These are phyloP conservation scores for Bjerkandera adusta DNA, from an alignment of 1,284 basidiomycete species.

Conservation along the genomic window DNA sequence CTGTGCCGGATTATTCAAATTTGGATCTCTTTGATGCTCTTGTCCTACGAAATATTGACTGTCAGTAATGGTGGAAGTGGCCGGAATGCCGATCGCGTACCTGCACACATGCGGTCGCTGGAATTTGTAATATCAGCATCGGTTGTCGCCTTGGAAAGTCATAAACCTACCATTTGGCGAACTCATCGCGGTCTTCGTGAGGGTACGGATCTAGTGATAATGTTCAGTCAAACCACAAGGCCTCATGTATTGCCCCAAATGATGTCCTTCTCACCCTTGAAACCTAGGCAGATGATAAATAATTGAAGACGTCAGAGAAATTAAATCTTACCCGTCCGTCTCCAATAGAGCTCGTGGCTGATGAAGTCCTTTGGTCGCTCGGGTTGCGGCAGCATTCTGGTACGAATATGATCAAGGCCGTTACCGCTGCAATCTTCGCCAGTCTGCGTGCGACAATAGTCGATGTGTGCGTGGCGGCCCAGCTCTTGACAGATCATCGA, in stretches of 20 bases:
- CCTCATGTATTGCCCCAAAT: background rate
- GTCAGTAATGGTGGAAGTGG: background rate
- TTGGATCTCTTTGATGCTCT: constrained; percentile 44
- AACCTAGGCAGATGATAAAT: constrained; percentile 18
- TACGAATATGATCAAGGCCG: constrained; percentile 46
- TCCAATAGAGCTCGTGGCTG: constrained; percentile 56
- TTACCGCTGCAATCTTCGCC: constrained; percentile 36
- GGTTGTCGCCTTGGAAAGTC: background rate
- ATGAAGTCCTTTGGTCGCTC: constrained; percentile 50
- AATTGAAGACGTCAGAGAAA: background rate
- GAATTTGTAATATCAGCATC: background rate
- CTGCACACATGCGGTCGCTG: constrained; percentile 56
- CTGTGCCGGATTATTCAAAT: constrained; percentile 35
- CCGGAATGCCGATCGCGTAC: constrained; percentile 29
- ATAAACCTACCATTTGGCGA: constrained; percentile 51
- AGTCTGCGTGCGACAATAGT: constrained; percentile 48
- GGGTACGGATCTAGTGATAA: constrained; percentile 53
- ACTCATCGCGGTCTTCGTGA: constrained; percentile 48
- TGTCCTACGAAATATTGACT: constrained; percentile 33
- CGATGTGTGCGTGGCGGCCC: constrained; percentile 55
- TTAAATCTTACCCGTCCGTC: constrained; percentile 42
- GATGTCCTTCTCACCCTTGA: constrained; percentile 26
- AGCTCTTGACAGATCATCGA: constrained; percentile 52
- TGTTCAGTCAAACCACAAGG: background rate
- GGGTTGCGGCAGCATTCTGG: constrained; percentile 43